Evolutionary conservation across 2,329 filamentous ascomycete species (phyloP), one percentile per base, ranked within the genome.

Genomic region (Scedosporium apiospermum): DNA sequence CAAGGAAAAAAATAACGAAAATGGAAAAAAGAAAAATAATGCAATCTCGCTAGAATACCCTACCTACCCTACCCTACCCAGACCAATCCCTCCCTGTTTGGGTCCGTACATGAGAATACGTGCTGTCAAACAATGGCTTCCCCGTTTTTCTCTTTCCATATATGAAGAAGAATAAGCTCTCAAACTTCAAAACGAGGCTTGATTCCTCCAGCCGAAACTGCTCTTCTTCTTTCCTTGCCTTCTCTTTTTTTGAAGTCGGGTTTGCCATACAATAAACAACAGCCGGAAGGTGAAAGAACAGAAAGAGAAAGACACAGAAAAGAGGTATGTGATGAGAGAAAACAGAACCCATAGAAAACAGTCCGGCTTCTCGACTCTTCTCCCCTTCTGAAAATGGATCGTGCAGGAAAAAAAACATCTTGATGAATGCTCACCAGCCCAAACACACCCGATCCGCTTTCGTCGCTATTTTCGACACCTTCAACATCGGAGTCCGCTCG

Each of bases 1-100:
- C 2, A 23, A 30, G 53, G 14, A 62, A 57, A 62, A 61, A 34
- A 57, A n/a, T n/a, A 61, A 60, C 53, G n/a, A 63, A 63, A 27
- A 16, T n/a, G n/a, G n/a, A 21, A 41, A 60, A 44, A 46, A 60
- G 53, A 7, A 58, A 26, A 57, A 34, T 21, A 34, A 34, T 34
- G 30, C 30, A 34, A 9, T 34, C 30, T 34, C 30, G 30, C 30
- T 34, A 34, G 30, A 34, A 34, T 34, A 34, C 30, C 30, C 30
- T 34, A 34, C 30, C 30, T 34, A 34, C 30, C 30, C 30, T 34
- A 34, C 49, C 49, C 21, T 53, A 53, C 49, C 49, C 49, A 53
- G 49, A 53, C 49, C 49, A 26, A 53, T 34, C n/a, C 49, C 49
- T 53, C 23, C 49, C 49, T 14, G 49, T 53, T 53, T 53, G 49